Evolutionary conservation across 1,139 yeast genomes (phyloP), one percentile per base, ranked within the genome.

Genomic region (Arxiozyma bovina): DNA sequence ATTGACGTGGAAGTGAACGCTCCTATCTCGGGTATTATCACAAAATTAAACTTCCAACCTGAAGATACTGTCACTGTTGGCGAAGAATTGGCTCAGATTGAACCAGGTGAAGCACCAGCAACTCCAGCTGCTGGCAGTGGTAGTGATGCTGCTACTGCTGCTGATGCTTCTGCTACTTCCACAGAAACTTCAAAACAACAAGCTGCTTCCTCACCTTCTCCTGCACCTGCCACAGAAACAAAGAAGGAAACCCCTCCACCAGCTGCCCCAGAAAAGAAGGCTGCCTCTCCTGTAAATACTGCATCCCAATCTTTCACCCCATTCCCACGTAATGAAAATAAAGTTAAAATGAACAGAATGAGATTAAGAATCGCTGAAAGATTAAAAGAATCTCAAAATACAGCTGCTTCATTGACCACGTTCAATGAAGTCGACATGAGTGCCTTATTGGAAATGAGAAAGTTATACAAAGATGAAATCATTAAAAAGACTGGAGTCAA

Each of bases 341-440:
- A 91, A 73, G 96, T 94, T 63, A 93, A 93, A 79, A 93, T 93
- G 99, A 93, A 91, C 84, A 88, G 99, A 79, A 94, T 93, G 99
- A 87, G 99, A 78, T 77, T 88, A 75, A 88, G 99, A 81, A 94
- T 94, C 63, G 97, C 99, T 57, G 98, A 94, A 79, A 89, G 99
- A 77, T 86, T 93, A 72, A 93, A 93, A 87, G 98, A 94, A 78
- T 87, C 98, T 44, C 99, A 93, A 77, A 93, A 93, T 79, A 90
- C 99, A 55, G 96, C 98, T 62, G 99, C 99, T 50, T 89, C 98
- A 53, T 82, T 93, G 70, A 93, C 99, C 60, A 93, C 99, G 50
- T 93, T 93, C 81, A 91, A 93, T 75, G 99, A 93, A 77, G 96
- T 89, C 61, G 99, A 93, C 77, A 93, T 93, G 99, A 78, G 95